These are phyloP conservation scores for Chimonanthus praecox DNA, from an alignment of 164 flowering plant species.

Conservation along the genomic window DNA sequence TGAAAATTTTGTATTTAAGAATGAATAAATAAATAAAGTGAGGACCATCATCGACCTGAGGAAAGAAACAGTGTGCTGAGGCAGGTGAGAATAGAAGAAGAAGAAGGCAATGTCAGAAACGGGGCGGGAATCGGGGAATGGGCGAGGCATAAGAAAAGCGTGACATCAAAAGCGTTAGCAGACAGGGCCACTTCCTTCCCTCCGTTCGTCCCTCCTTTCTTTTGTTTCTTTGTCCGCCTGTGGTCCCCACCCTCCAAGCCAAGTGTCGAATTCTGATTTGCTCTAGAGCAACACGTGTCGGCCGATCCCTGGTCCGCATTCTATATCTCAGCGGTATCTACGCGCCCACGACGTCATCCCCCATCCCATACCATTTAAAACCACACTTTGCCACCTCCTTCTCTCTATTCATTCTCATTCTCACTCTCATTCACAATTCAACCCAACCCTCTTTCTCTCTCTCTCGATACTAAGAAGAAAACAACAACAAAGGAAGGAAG, in stretches of 20 bases:
- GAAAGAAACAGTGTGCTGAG: no score
- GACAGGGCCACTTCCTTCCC: slow-evolving; percentile 21
- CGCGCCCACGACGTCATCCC: slow-evolving; percentile 16
- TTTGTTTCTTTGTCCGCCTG: slow-evolving; percentile 23
- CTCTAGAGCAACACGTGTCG: slow-evolving; percentile 29
- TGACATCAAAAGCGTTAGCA: slow-evolving; percentile 36
- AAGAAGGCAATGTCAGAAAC: neutral
- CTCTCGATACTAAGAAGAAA: neutral
- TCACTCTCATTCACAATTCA: neutral
- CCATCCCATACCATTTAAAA: slow-evolving; percentile 14
- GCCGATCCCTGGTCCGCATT: slow-evolving; percentile 4
- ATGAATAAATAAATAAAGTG: no score
- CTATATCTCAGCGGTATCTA: slow-evolving; percentile 6
- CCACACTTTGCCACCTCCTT: slow-evolving; percentile 1
- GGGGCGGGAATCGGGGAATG: neutral
- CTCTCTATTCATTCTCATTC: neutral
- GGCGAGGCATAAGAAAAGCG: slow-evolving; percentile 32
- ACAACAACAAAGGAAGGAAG: neutral
- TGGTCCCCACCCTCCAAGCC: slow-evolving; percentile 26
- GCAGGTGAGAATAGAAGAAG: no score
- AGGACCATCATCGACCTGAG: no score
- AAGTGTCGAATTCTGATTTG: slow-evolving; percentile 24
- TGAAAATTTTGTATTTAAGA: no score
- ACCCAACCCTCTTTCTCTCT: neutral
- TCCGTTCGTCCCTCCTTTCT: slow-evolving; percentile 16